phyloP scores from a whole-genome alignment of 2,329 filamentous ascomycete species.

The Cytospora schulzeri region DNA sequence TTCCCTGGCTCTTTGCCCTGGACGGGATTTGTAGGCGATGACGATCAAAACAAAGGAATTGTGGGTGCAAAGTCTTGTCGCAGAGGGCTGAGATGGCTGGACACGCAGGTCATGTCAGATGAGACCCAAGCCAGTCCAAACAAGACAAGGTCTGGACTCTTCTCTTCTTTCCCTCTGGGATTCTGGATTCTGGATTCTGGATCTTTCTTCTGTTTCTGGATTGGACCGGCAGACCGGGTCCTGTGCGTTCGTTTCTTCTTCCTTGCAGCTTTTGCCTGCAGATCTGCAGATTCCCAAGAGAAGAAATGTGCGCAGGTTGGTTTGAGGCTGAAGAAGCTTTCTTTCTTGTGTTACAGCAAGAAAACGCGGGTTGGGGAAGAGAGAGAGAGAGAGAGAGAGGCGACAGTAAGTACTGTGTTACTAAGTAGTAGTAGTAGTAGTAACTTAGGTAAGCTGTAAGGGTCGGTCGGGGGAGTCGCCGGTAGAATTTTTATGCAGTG shows the following conservation, averaged over 20 bases:
- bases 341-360: neutral
- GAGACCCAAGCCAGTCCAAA: no score
- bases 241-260: neutral
- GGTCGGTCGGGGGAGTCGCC: no score
- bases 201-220: neutral
- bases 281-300: conserved; percentile 4
- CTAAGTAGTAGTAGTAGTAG: no score
- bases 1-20: neutral
- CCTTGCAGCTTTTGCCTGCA: neutral
- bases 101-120: neutral
- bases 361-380: no score
- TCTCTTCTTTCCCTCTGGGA: no score
- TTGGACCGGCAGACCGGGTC: neutral
- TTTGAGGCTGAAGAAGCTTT: conserved; percentile 12
- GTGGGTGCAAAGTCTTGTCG: neutral
- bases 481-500: conserved; percentile 9
- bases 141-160: neutral
- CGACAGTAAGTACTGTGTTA: no score
- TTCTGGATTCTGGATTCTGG: neutral
- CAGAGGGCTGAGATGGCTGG: neutral
- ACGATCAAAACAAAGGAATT: neutral
- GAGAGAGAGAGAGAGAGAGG: no score
- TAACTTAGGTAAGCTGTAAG: no score
- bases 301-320: conserved; percentile 10
- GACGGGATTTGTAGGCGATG: neutral